Conservation (phyloP, 768 basidiomycete genomes). For the Cystobasidium tubakii region DNA sequence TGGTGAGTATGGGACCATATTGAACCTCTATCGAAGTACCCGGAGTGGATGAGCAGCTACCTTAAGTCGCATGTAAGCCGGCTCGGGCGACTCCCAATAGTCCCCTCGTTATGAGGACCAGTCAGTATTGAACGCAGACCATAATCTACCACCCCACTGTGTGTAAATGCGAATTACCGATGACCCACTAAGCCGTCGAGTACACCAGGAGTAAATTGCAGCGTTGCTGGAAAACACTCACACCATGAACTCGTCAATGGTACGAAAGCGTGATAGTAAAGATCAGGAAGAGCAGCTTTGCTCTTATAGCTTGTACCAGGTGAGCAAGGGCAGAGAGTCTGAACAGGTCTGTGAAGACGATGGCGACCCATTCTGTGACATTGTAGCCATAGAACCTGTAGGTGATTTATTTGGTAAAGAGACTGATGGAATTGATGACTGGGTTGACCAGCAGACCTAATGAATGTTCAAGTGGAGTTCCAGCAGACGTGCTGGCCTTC, state of each 20-base stretch:
- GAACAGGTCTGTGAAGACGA: constrained; percentile 39
- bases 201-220: no score
- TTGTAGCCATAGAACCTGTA: constrained; percentile 13
- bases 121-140: not conserved
- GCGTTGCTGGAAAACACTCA: not conserved
- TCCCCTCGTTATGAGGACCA: not conserved
- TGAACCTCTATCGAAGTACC: no score
- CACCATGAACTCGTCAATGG: constrained; percentile 9
- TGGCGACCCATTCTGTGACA: constrained; percentile 36
- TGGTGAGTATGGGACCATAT: constrained; percentile 7
- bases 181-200: not conserved
- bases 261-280: constrained; percentile 1
- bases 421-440: constrained; percentile 16
- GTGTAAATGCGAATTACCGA: not conserved
- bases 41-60: no score
- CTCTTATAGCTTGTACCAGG: constrained; percentile 17
- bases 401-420: not conserved
- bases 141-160: constrained; percentile 10
- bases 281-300: not conserved
- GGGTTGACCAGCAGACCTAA: not conserved
- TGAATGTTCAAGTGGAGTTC: not conserved
- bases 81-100: not conserved
- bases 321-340: constrained; percentile 23
- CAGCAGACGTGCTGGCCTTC: no score
- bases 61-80: constrained; percentile 5